Evolutionary conservation across 2,329 filamentous ascomycete species (phyloP), one percentile per base, ranked within the genome.

Genomic region (Beauveria scarabaeidicola): DNA sequence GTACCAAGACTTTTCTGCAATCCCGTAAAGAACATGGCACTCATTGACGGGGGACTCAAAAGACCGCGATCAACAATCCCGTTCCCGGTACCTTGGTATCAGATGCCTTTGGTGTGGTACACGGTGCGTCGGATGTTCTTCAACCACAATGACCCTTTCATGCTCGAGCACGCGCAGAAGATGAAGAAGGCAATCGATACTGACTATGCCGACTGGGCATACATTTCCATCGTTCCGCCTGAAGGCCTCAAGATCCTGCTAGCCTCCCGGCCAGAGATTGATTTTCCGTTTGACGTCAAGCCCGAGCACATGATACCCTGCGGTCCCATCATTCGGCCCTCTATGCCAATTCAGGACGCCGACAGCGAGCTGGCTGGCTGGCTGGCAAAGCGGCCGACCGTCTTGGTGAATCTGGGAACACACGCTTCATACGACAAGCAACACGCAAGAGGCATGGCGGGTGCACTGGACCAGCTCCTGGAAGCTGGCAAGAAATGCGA

Each of bases 371-470:
- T 81, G 29, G 69, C 71, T 1, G 38, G 50, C 0, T 81, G 78
- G 79, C 62, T 81, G 13, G 66, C 67, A 1, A 63, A 65, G 10
- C 67, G 65, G 0, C 75, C 76, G 2, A 81, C 78, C 0, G 66
- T 81, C 0, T 68, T 81, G 13, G 72, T 82, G 9, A 80, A 78
- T 57, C 69, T 81, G 0, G 79, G 79, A 0, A 79, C 75, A 3
- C 67, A 72, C 5, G 67, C 73, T 25, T 63, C 63, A 4, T 69
- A 66, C 48, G 60, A 61, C 29, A 61, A 68, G 54, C 44, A 61
- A 1, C 61, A 64, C 15, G 70, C 69, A 11, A 41, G 17, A 3
- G 58, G 44, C 10, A 72, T 74, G 72, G 64, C 64, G 0, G 41
- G 53, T 3, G 69, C 67, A 1, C 40, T 73, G 9, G 44, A 56